These are phyloP conservation scores for Liquidambar formosana DNA, from an alignment of 164 flowering plant species.

Conservation along the genomic window DNA sequence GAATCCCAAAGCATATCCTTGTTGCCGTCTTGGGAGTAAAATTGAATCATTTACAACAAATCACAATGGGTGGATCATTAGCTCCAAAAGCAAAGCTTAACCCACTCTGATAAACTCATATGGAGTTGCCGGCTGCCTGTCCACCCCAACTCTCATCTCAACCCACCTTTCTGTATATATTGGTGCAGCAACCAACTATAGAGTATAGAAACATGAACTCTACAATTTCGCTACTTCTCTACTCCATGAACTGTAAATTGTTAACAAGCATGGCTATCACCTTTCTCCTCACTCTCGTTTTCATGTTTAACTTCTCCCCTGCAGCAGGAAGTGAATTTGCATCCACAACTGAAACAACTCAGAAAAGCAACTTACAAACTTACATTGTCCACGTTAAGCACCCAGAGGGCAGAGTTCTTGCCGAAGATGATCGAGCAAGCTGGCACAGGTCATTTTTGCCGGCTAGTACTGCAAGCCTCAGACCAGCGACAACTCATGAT, in stretches of 20 bases:
- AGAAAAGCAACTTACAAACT: slow-evolving; percentile 3
- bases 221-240: neutral
- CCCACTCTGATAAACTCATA: neutral
- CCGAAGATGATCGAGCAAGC: slow-evolving; percentile 24
- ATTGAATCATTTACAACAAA: neutral
- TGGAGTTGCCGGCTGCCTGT: neutral
- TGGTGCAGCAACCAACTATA: neutral
- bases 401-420: slow-evolving; percentile 6
- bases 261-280: slow-evolving; percentile 10
- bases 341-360: neutral
- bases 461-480: neutral
- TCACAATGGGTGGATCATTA: neutral
- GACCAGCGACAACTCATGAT: slow-evolving; percentile 14
- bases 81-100: neutral
- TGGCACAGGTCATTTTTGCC: slow-evolving; percentile 42
- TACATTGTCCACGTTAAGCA: slow-evolving; percentile 30
- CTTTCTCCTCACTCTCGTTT: slow-evolving; percentile 9
- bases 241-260: neutral
- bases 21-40: neutral
- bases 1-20: too few species aligned
- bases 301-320: slow-evolving; percentile 3
- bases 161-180: neutral
- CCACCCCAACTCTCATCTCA: neutral
- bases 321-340: neutral
- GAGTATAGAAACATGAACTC: neutral